Conservation (phyloP, 2,329 filamentous ascomycete species). For the Hymenoscyphus occultus region DNA sequence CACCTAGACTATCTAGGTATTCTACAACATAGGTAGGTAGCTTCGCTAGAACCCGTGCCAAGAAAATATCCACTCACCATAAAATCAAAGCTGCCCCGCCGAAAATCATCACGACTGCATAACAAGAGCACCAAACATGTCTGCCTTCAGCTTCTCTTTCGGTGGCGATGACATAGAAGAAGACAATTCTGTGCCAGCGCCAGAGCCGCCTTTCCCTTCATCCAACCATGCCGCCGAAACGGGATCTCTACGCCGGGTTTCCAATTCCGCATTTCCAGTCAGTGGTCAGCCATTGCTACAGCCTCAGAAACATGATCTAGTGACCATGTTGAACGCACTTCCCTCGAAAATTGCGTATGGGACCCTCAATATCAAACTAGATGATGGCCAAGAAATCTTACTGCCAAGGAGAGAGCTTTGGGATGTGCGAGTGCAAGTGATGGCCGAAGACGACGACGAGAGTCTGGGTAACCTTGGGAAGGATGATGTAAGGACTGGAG, state of each 20-base stretch:
- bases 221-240: conserved; percentile 36
- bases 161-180: conserved; percentile 63
- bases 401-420: conserved; percentile 76
- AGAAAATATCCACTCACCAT: neutral
- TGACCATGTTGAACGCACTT: conserved; percentile 53
- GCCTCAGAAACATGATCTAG: conserved; percentile 50
- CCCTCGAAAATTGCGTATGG: conserved; percentile 74
- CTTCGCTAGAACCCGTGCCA: neutral
- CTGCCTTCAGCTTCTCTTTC: conserved; percentile 51
- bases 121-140: conserved; percentile 25
- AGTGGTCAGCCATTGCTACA: conserved; percentile 58
- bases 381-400: conserved; percentile 50
- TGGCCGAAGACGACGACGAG: conserved; percentile 63
- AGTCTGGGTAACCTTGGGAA: conserved; percentile 54
- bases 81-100: neutral
- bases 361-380: conserved; percentile 57
- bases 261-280: conserved; percentile 55
- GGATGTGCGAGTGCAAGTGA: conserved; percentile 77
- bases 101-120: neutral
- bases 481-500: conserved; percentile 74
- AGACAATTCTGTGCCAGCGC: conserved; percentile 27
- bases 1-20: no score
- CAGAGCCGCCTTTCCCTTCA: conserved; percentile 2
- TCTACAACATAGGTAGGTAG: no score
- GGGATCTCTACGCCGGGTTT: conserved; percentile 28